Conservation (phyloP, 1,139 yeast species). For the Suzukiozyma palmioleophila region DNA sequence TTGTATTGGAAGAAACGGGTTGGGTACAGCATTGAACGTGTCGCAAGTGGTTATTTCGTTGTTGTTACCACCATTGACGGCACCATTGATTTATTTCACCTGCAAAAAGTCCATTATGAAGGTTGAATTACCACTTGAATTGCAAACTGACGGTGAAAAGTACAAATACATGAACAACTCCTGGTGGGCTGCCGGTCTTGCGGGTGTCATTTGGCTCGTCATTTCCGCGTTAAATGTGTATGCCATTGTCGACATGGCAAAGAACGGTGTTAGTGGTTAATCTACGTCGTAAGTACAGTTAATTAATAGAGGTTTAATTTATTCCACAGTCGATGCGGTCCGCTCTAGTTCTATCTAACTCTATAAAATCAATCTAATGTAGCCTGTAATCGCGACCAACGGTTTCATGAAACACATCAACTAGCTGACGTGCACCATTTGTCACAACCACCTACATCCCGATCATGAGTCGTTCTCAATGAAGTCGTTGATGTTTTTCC, state of each 20-base stretch:
- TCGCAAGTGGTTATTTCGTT: conserved; percentile 75
- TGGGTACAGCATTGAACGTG: conserved; percentile 62
- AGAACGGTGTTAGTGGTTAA: conserved; percentile 29
- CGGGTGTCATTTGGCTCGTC: conserved; percentile 57
- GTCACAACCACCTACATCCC: too few relatives aligned
- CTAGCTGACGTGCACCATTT: too few relatives aligned
- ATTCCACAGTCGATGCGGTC: too few relatives aligned
- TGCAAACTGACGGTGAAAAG: conserved; percentile 13
- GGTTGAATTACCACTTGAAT: conserved; percentile 29
- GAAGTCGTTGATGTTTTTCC: conserved; percentile 23
- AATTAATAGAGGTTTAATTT: too few relatives aligned
- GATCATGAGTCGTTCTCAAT: conserved; percentile 19
- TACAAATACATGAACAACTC: conserved; percentile 54
- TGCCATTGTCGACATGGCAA: conserved; percentile 61
- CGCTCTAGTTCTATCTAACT: too few relatives aligned
- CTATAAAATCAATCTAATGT: too few relatives aligned
- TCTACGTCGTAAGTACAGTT: too few relatives aligned
- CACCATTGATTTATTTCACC: conserved; percentile 75
- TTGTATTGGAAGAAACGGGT: conserved; percentile 61
- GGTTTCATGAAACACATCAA: too few relatives aligned
- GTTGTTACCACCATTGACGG: conserved; percentile 67
- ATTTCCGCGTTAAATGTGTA: conserved; percentile 63
- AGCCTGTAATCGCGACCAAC: too few relatives aligned
- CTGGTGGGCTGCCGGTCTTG: conserved; percentile 50
- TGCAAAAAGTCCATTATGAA: conserved; percentile 60